Percentiles rank a stretch among this genome's conserved stretches.
Conservation (phyloP, 257 asterid species). For the Lycium barbarum region DNA sequence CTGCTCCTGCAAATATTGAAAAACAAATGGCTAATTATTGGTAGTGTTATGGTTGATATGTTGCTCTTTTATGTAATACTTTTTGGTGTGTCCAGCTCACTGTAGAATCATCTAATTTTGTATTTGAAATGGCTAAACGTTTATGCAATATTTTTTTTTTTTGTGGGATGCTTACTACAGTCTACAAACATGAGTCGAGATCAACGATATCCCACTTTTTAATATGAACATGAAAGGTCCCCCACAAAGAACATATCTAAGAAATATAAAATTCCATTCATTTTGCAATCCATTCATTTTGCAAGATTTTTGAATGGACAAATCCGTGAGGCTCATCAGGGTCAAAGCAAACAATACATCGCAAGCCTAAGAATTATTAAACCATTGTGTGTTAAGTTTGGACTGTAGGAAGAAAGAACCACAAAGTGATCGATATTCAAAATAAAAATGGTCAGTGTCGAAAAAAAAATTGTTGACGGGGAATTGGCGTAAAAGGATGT, state of each 20-base stretch:
- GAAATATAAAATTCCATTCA: neutral
- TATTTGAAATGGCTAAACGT: neutral
- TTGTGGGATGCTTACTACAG: neutral
- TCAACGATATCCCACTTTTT: slow-evolving; percentile 1
- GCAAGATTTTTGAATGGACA: neutral
- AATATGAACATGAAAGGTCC: neutral
- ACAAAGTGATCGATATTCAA: neutral
- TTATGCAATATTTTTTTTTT: neutral
- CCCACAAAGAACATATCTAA: neutral
- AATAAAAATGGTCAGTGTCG: neutral
- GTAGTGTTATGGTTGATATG: too few relatives aligned
- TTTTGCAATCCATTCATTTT: neutral
- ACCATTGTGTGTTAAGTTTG: neutral
- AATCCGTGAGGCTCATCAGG: neutral
- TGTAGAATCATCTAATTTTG: neutral
- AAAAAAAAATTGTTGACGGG: neutral
- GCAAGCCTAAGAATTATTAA: neutral
- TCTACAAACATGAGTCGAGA: slow-evolving; percentile 3
- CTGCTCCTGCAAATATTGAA: too few relatives aligned
- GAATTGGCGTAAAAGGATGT: neutral
- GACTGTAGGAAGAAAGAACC: neutral
- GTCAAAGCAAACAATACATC: neutral
- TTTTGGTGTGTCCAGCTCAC: neutral
- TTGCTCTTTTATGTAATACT: neutral
- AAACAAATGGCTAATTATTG: too few relatives aligned